Percentiles rank a stretch among this genome's conserved stretches.
These are phyloP conservation scores for Pseudonitzschia delicatissima DNA, from an alignment of 108 stramenopile genomes.

Conservation along the genomic window DNA sequence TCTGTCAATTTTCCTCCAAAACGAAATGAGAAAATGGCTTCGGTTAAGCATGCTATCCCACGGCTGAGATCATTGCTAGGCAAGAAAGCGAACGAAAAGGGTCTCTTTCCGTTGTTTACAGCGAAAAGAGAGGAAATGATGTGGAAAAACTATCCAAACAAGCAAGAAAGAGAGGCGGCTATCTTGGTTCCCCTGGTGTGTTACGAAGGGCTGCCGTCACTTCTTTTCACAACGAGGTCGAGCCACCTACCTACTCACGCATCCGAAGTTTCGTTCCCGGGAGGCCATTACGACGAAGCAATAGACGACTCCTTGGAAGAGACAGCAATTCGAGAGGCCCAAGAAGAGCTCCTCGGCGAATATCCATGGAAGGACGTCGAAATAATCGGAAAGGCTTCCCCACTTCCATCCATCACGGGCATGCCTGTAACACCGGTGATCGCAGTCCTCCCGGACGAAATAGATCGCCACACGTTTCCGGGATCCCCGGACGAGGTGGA, in stretches of 20 bases:
- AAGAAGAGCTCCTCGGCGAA: conserved; percentile 57
- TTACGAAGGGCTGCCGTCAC: conserved; percentile 67
- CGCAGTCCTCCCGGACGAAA: conserved; percentile 50
- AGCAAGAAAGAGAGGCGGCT: conserved; percentile 53
- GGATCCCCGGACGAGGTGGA: conserved; percentile 70
- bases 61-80: conserved; percentile 17
- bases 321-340: conserved; percentile 72
- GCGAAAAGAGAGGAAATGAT: conserved; percentile 9
- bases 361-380: conserved; percentile 29
- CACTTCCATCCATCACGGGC: conserved; percentile 57
- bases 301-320: conserved; percentile 37
- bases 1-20: background rate
- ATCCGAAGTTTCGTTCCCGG: conserved; percentile 78
- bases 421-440: conserved; percentile 76
- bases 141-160: conserved; percentile 17
- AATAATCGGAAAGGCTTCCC: conserved; percentile 56
- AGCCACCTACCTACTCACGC: conserved; percentile 64
- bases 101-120: conserved; percentile 24
- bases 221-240: conserved; percentile 86
- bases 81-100: conserved; percentile 2
- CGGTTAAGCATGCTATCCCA: conserved; percentile 11
- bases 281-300: conserved; percentile 68
- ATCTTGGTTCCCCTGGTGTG: conserved; percentile 81
- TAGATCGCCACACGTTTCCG: conserved; percentile 43
- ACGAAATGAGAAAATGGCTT: background rate